Evolutionary conservation across 106 monocot genomes (phyloP).

Genomic region (Acorus gramineus): DNA sequence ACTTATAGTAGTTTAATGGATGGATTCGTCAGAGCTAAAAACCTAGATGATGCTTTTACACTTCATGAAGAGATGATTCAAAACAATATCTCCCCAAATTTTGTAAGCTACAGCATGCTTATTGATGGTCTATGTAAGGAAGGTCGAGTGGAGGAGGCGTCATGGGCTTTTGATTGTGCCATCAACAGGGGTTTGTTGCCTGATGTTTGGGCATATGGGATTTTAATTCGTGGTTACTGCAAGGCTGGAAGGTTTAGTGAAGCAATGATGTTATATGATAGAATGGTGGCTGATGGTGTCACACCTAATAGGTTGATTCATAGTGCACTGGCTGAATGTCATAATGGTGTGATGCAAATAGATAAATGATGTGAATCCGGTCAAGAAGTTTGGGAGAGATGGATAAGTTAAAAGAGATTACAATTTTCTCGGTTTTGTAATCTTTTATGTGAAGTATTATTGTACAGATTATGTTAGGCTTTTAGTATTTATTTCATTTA

Average conservation of each 20-base stretch:
- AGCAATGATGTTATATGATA: conserved; percentile 36
- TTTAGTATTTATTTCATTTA: too few relatives aligned
- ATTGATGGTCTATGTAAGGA: conserved; percentile 51
- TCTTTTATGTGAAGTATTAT: too few relatives aligned
- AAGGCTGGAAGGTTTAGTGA: conserved; percentile 25
- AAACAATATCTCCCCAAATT: conserved; percentile 27
- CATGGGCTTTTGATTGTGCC: conserved; percentile 34
- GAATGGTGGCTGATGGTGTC: conserved; percentile 43
- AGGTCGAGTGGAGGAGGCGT: conserved; percentile 32
- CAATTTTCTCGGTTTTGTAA: too few relatives aligned
- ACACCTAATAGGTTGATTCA: conserved; percentile 22
- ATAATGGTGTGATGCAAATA: neutral
- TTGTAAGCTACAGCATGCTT: conserved; percentile 42
- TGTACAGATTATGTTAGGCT: too few relatives aligned
- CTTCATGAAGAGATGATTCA: conserved; percentile 52
- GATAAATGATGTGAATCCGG: too few relatives aligned
- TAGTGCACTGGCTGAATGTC: conserved; percentile 12
- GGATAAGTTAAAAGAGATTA: too few relatives aligned
- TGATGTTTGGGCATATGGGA: conserved; percentile 60
- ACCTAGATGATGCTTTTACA: conserved; percentile 29
- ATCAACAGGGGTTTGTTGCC: conserved; percentile 31
- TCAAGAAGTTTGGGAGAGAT: too few relatives aligned
- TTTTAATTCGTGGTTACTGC: conserved; percentile 34
- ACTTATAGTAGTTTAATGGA: conserved; percentile 52
- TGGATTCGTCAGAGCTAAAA: conserved; percentile 25